Percentiles rank a stretch among this genome's conserved stretches.
Evolutionary conservation across 1,139 yeast genomes (phyloP).

Genomic region (Protomyces gravidus): DNA sequence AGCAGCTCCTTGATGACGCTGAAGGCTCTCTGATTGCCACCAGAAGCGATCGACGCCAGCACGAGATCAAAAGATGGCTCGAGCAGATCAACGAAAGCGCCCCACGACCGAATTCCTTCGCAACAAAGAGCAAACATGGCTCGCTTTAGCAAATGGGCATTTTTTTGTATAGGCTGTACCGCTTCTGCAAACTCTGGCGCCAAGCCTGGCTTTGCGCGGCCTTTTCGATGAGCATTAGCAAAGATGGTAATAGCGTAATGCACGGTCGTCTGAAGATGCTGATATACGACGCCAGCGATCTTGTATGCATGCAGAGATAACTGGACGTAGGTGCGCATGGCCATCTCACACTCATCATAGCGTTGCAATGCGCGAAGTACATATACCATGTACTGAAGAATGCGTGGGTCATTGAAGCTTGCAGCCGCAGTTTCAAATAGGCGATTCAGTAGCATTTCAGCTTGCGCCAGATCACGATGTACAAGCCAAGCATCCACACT

Average conservation of each 20-base stretch:
- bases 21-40: slow-evolving; percentile 1
- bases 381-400: slow-evolving; percentile 44
- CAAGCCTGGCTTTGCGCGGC: neutral
- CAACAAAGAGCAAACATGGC: neutral
- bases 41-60: slow-evolving; percentile 1
- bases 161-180: neutral
- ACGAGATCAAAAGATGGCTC: neutral
- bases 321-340: slow-evolving; percentile 46
- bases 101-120: neutral
- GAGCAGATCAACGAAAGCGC: neutral
- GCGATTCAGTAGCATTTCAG: slow-evolving; percentile 35
- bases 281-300: neutral
- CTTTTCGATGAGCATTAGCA: neutral
- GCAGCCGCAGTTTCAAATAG: slow-evolving; percentile 44
- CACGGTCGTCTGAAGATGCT: neutral
- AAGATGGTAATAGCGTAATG: neutral
- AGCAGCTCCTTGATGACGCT: neutral
- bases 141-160: neutral
- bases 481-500: neutral
- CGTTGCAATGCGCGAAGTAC: slow-evolving; percentile 39
- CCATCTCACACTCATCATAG: slow-evolving; percentile 43
- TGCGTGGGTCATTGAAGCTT: slow-evolving; percentile 50
- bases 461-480: slow-evolving; percentile 27
- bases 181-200: neutral
- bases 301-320: slow-evolving; percentile 36